phyloP scores from a whole-genome alignment of 352 stramenopile genomes.

The Hyaloperonospora arabidopsidis region DNA sequence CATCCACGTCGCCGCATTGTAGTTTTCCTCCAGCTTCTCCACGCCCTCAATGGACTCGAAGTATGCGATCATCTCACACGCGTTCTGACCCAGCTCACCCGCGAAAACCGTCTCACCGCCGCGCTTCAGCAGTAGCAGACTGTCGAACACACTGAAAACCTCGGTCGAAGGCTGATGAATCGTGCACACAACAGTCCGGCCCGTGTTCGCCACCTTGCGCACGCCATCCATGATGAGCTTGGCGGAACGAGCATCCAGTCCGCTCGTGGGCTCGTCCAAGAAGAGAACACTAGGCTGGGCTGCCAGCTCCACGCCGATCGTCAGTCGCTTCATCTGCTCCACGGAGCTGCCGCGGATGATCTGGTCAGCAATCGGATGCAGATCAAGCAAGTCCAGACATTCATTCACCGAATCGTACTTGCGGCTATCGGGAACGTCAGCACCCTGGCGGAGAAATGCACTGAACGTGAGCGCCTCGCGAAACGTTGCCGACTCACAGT shows the following conservation, averaged over 20 bases:
- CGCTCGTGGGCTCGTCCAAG: slow-evolving; percentile 75
- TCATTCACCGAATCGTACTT: slow-evolving; percentile 26
- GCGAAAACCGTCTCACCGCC: slow-evolving; percentile 45
- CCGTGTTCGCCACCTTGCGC: slow-evolving; percentile 72
- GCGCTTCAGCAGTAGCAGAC: slow-evolving; percentile 20
- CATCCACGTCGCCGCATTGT: slow-evolving; percentile 66
- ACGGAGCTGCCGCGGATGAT: slow-evolving; percentile 32
- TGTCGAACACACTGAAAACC: slow-evolving; percentile 53
- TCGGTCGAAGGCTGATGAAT: slow-evolving; percentile 89
- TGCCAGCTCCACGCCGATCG: slow-evolving; percentile 18
- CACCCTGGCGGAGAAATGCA: slow-evolving; percentile 22
- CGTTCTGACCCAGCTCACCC: slow-evolving; percentile 38
- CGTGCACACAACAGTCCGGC: slow-evolving; percentile 80
- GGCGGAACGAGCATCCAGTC: slow-evolving; percentile 83
- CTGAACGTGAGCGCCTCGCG: slow-evolving; percentile 48
- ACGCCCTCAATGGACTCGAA: slow-evolving; percentile 30
- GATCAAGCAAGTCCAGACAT: slow-evolving; percentile 18
- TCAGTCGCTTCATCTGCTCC: slow-evolving; percentile 35
- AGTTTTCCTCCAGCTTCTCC: slow-evolving; percentile 40
- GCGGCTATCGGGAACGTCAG: slow-evolving; percentile 27
- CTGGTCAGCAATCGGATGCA: slow-evolving; percentile 22
- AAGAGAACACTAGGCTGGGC: slow-evolving; percentile 21
- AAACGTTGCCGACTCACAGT: slow-evolving; percentile 79
- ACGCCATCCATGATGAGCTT: slow-evolving; percentile 82
- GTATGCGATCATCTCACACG: slow-evolving; percentile 25